Evolutionary conservation across 495 filamentous ascomycete species (phyloP), one percentile per base, ranked within the genome.

Genomic region (Hypoxylon cercidicola): DNA sequence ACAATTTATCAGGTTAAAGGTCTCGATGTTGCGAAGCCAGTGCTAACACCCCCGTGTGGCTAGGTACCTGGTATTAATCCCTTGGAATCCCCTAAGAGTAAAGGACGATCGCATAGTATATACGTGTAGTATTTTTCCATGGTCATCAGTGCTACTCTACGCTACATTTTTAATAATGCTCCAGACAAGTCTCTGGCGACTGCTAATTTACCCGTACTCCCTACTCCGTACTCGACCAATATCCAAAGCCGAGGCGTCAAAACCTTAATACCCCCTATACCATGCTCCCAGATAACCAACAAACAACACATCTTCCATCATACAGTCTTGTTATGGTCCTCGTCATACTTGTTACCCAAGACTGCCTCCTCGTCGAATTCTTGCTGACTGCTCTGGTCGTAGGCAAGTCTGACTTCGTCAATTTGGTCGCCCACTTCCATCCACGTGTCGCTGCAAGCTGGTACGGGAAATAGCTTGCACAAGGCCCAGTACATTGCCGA

Each of bases 371-470:
- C 70, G 15, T 72, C 66, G 45, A 59, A 70, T 10, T 62, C 65
- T 39, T 69, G 58, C 16, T 63, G 62, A 12, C 51, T 69, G 20
- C 44, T 45, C 23, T 66, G 63, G 15, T 78, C 77, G 60, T 86
- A 84, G 3, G 81, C 83, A 39, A 86, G 57, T 0, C 75, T 72
- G 10, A 82, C 60, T 11, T 85, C 84, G 0, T 77, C 78, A 46
- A 87, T 81, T 57, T 91, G 84, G 54, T 90, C 84, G 16, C 89
- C 87, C 28, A 94, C 87, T 77, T 97, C 93, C 71, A 90, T 85
- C 93, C 93, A 97, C 11, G 68, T 79, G 32, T 89, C 83, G 67
- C 88, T 93, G 35, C 79, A 86, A 15, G 88, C 92, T 4, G 90
- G 90, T 13, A 97, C 77, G 0, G 93, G 93, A 64, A 77, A 91